Base-by-base conservation (phyloP, 2,329 filamentous ascomycete species). In the Teratosphaeria destructans region DNA sequence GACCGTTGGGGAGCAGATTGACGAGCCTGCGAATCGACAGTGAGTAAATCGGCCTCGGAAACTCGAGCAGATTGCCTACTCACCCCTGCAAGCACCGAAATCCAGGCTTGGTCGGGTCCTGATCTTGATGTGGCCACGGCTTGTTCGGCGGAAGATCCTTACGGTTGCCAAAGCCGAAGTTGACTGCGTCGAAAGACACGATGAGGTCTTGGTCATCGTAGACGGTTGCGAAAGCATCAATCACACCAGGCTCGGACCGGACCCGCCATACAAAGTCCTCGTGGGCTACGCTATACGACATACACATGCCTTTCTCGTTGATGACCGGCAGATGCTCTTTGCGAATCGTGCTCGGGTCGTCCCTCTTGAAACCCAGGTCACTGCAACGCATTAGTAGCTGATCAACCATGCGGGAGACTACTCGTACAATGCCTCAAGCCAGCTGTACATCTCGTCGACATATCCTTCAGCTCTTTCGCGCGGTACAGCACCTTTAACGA, bases 21-120 rank as follows among this genome's bases (percentile, higher is more conserved):
- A 81, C 76, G 0, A 82, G 71, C 4, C 43, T 49, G n/a, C 23
- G 14, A 8, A 8, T 8, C 6, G 43, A 8, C 16, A 11, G 19
- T 49, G n/a, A 49, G 5, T 23, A 23, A 49, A 5, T 1, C 3
- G 16, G 3, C 43, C 8, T 19, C 5, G 43, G n/a, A 23, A n/a
- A 23, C 14, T 10, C 2, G 16, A 23, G 16, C 43, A 23, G 6
- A 10, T 10, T 19, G 16, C 10, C n/a, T 7, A 32, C 43, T 2
- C 8, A 49, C 43, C 80, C 80, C 61, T 82, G 79, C 2, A 79
- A 70, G 62, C 79, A 82, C 2, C 78, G 73, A 66, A 82, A 79
- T 0, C 79, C 80, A 12, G 71, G 72, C 63, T 72, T 74, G 6
- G 68, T 69, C 0, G 74, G 77, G 57, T 78, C 73, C 61, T 79